These are phyloP conservation scores for Lotus japonicus DNA, from an alignment of 306 rosid species.

Conservation along the genomic window DNA sequence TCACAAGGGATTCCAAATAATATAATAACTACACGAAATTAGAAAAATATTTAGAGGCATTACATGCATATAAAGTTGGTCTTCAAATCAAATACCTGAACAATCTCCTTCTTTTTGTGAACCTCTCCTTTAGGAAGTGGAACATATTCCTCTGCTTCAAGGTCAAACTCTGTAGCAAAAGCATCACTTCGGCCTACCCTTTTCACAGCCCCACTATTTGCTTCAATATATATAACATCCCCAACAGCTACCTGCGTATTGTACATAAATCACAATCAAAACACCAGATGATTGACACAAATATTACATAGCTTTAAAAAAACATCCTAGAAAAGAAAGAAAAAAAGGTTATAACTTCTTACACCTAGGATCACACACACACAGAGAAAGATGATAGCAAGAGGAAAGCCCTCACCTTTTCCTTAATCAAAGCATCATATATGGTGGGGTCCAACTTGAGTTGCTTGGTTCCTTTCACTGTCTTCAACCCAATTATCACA, in stretches of 20 bases:
- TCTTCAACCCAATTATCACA: no score
- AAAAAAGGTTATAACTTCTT: neutral
- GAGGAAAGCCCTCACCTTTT: constrained; percentile 48
- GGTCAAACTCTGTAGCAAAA: constrained; percentile 95
- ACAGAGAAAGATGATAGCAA: neutral
- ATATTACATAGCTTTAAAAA: neutral
- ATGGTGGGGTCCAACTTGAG: constrained; percentile 94
- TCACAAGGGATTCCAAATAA: neutral
- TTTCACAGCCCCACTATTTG: constrained; percentile 96
- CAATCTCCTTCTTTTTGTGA: constrained; percentile 95
- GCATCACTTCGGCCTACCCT: constrained; percentile 98
- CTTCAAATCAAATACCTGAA: constrained; percentile 59
- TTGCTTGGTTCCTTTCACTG: constrained; percentile 96
- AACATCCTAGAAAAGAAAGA: neutral
- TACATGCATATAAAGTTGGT: neutral
- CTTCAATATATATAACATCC: constrained; percentile 91
- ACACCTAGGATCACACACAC: neutral
- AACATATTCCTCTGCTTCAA: constrained; percentile 97
- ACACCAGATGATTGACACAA: neutral
- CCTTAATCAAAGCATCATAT: constrained; percentile 91
- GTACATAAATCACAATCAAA: neutral
- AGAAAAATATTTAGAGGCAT: neutral
- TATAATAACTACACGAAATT: neutral
- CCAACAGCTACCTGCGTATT: constrained; percentile 78
- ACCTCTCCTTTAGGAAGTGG: constrained; percentile 99